Conservation (phyloP, 306 rosid species). For the Vicia villosa region DNA sequence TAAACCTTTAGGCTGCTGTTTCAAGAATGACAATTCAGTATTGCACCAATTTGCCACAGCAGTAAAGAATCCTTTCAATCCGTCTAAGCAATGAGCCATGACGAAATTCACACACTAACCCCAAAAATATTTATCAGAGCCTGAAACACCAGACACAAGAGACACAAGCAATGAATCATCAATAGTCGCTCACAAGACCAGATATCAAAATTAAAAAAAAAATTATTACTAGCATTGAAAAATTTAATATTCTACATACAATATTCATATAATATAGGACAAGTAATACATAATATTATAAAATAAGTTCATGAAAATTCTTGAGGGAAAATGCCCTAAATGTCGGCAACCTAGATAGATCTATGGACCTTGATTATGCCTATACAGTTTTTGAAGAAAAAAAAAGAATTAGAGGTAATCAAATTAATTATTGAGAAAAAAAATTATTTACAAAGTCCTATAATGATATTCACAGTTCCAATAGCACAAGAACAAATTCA, state of each 20-base stretch:
- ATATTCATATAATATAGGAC: no score
- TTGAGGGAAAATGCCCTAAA: neutral
- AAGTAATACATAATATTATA: neutral
- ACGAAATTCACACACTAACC: no score
- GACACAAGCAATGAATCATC: no score
- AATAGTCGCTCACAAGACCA: no score
- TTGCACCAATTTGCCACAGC: constrained; percentile 49
- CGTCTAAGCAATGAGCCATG: constrained; percentile 71
- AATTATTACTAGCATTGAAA: no score
- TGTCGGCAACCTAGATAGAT: neutral
- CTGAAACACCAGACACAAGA: no score
- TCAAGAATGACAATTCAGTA: constrained; percentile 31
- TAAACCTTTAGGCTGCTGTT: constrained; percentile 48
- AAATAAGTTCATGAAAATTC: neutral
- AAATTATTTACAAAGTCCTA: neutral
- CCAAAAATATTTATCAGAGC: no score
- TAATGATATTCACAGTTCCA: constrained; percentile 19
- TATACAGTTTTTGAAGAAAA: neutral
- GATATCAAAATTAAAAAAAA: no score
- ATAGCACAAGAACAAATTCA: constrained; percentile 3
- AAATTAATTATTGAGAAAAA: neutral
- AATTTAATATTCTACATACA: no score
- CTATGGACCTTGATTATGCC: neutral
- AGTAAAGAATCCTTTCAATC: constrained; percentile 54
- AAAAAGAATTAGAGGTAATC: neutral